Percentiles rank a stretch among this genome's conserved stretches.
These are phyloP conservation scores for Bisporella sp. DNA, from an alignment of 2,329 filamentous ascomycete genomes.

Conservation along the genomic window DNA sequence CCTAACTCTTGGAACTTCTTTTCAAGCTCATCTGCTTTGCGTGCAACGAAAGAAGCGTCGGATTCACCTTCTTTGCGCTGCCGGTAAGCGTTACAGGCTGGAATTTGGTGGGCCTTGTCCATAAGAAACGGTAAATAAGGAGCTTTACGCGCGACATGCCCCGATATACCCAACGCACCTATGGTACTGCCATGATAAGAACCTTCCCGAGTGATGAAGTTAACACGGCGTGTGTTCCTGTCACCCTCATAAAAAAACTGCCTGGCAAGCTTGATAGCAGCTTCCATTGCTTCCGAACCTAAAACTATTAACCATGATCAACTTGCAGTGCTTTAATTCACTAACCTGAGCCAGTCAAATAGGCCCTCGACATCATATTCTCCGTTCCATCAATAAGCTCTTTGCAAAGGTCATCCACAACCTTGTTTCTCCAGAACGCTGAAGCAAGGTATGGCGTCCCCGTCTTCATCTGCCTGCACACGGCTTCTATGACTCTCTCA, in stretches of 20 bases:
- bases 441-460: conserved; percentile 52
- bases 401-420: conserved; percentile 40
- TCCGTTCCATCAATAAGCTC: conserved; percentile 33
- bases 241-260: conserved; percentile 58
- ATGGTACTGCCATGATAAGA: conserved; percentile 68
- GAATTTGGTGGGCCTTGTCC: conserved; percentile 47
- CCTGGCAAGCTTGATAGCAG: conserved; percentile 57
- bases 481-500: conserved; percentile 50
- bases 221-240: conserved; percentile 37
- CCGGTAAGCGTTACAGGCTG: conserved; percentile 59
- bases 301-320: conserved; percentile 2
- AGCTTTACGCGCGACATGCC: conserved; percentile 50
- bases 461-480: conserved; percentile 48
- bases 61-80: conserved; percentile 42
- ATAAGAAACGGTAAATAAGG: conserved; percentile 52
- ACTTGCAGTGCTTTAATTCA: not conserved
- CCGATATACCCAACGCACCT: conserved; percentile 52
- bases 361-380: conserved; percentile 44
- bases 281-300: conserved; percentile 65
- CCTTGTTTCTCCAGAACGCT: conserved; percentile 47
- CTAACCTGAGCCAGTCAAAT: conserved; percentile 50
- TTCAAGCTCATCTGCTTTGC: conserved; percentile 56
- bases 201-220: conserved; percentile 57
- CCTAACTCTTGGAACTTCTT: conserved; percentile 53
- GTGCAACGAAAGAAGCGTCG: conserved; percentile 46